Base-by-base conservation (phyloP, 495 filamentous ascomycete genomes). In the Aspergillus nanangensis region DNA sequence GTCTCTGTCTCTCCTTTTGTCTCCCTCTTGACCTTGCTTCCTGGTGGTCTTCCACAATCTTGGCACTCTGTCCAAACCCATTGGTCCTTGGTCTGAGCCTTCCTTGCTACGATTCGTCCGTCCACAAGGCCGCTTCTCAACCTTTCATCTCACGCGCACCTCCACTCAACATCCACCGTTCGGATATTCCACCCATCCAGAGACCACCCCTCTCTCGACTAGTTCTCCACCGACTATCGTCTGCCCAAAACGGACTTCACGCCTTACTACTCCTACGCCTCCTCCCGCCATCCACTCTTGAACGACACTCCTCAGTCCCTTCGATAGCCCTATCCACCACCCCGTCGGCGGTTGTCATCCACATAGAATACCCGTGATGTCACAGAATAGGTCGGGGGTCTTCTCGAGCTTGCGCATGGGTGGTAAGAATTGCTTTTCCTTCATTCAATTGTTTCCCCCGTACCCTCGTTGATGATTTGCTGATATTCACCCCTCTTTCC, bases 391-490 rank as follows among this genome's bases (percentile, higher is more conserved):
- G 67, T 82, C 86, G 52, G 77, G 82, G 69, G 77, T 84, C 57
- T 87, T 90, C 67, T 79, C 81, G 51, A 82, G 77, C 58, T 70
- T 91, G 71, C 79, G 87, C 67, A 89, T 90, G 84, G 87, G 87
- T 70, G 87, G 87, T 88, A 73, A 81, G 84, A 36, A 34, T 21
- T 32, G 24, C 41, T 48, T 20, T 47, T 19, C 17, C 14, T 13
- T 23, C 4, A 22, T 11, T 45, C 50, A 20, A 51, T 32, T 38
- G 32, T 35, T n/a, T 17, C 37, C 13, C 3, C 19, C 41, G 45
- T 56, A 47, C 9, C 13, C 13, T 8, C n/a, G 20, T 17, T 20
- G 11, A 22, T 11, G 8, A 22, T 15, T 13, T 44, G 36, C 38
- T 29, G 44, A 38, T n/a, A 3, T 34, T 13, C 34, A 39, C 27